Base-by-base conservation (phyloP, 139 green algal species). In the Tetratostichococcus sp. region DNA sequence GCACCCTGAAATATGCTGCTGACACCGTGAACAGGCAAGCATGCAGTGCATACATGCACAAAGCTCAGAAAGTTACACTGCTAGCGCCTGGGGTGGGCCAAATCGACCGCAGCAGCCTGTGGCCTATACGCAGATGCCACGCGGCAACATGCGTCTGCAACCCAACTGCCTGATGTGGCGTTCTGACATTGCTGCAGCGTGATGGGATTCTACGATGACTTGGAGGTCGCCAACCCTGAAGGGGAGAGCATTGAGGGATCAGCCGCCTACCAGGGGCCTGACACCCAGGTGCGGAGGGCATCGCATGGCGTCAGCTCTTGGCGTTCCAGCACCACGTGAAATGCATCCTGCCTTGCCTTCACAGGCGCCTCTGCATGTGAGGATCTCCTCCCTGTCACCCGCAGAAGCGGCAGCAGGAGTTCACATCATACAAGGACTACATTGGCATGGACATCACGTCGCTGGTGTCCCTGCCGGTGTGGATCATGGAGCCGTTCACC, bases 401-500 rank as follows among this genome's bases (percentile, higher is more conserved):
- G 34, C 82, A 90, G 86, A 76, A 84, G 26, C 75, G 89, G 17
- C 75, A 86, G 59, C 76, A 85, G 65, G 75, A 83, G 26, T 90
- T 88, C 39, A 79, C 69, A 28, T 84, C 78, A 69, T 87, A 91
- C 82, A 80, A 76, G 57, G 79, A 93, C 77, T 97, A 95, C 76
- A 88, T 97, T 28, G 92, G 92, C 32, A 92, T 90, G 77, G 92
- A 97, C 75, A 91, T 97, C 79, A 96, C 90, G 30, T 94, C 85
- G 5, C 80, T 99, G 72, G 86, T 99, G 33, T 95, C 92, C 43
- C 85, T 99, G 76, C 95, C 95, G 0, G 89, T 97, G 17, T 98
- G 90, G 86, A 95, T 98, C 79, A 98, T 98, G 94, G 94, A 98
- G 90, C 95, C 95, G 14, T 95, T 97, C 85, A 96, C 89, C 59